Percentiles rank a stretch among this genome's conserved stretches.
Conservation (phyloP, 2,329 filamentous ascomycete species). For the Polychaeton citri region DNA sequence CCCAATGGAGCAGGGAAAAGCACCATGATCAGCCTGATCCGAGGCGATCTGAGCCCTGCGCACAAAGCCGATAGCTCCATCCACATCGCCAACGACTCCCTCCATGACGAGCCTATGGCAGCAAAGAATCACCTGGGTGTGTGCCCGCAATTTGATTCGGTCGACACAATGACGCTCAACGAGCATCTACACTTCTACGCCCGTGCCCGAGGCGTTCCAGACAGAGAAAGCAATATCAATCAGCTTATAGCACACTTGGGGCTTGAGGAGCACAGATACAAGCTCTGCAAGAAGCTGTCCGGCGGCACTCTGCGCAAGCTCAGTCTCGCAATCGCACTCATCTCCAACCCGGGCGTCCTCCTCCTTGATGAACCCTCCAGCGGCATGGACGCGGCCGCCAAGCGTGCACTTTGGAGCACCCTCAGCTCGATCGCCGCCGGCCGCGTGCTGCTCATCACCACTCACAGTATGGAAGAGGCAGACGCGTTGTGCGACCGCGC, state of each 20-base stretch:
- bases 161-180: slow-evolving; percentile 75
- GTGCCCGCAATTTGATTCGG: slow-evolving; percentile 53
- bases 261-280: slow-evolving; percentile 50
- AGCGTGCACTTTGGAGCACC: slow-evolving; percentile 80
- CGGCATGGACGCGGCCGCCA: slow-evolving; percentile 76
- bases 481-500: slow-evolving; percentile 69
- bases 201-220: slow-evolving; percentile 58
- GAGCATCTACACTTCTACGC: slow-evolving; percentile 82
- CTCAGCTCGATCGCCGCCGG: slow-evolving; percentile 57
- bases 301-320: slow-evolving; percentile 85
- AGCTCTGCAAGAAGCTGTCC: slow-evolving; percentile 64
- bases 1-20: slow-evolving; percentile 85
- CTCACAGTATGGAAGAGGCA: slow-evolving; percentile 87
- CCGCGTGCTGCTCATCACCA: slow-evolving; percentile 74
- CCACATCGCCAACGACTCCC: slow-evolving; percentile 60
- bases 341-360: slow-evolving; percentile 75
- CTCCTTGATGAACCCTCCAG: slow-evolving; percentile 77
- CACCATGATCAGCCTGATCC: slow-evolving; percentile 73
- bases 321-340: slow-evolving; percentile 71
- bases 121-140: slow-evolving; percentile 71
- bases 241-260: slow-evolving; percentile 66
- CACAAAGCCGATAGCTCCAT: slow-evolving; percentile 58
- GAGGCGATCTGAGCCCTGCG: slow-evolving; percentile 68
- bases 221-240: slow-evolving; percentile 59
- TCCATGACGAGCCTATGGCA: slow-evolving; percentile 53